phyloP scores from a whole-genome alignment of 2,329 filamentous ascomycete genomes.

The Hortaea sp. region DNA sequence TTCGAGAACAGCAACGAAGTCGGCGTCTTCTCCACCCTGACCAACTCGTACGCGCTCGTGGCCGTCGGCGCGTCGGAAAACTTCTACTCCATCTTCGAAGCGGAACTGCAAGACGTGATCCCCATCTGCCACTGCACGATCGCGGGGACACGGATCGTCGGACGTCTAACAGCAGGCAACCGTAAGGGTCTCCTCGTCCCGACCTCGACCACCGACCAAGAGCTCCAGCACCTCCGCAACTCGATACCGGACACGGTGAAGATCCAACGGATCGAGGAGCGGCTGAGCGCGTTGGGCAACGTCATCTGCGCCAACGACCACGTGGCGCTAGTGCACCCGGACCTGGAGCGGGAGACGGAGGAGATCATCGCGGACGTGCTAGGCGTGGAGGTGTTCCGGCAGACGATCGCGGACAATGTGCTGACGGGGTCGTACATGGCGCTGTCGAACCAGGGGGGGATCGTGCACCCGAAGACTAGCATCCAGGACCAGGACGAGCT shows the following conservation, averaged over 20 bases:
- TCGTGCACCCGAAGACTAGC: slow-evolving; percentile 93
- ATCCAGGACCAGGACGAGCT: slow-evolving; percentile 98
- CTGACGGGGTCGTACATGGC: slow-evolving; percentile 95
- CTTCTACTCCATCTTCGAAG: slow-evolving; percentile 94
- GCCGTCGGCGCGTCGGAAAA: slow-evolving; percentile 94
- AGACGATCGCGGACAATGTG: slow-evolving; percentile 95
- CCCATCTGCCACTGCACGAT: slow-evolving; percentile 96
- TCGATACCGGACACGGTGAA: slow-evolving; percentile 83
- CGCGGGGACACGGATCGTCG: slow-evolving; percentile 90
- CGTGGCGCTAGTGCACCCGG: slow-evolving; percentile 90
- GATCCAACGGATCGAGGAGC: slow-evolving; percentile 96
- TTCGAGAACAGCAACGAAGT: slow-evolving; percentile 38
- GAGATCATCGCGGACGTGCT: slow-evolving; percentile 95
- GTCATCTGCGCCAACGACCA: slow-evolving; percentile 96
- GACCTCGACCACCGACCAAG: slow-evolving; percentile 92
- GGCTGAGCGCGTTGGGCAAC: slow-evolving; percentile 88
- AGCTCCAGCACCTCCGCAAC: slow-evolving; percentile 94
- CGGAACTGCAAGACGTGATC: slow-evolving; percentile 93
- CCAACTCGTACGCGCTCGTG: slow-evolving; percentile 92
- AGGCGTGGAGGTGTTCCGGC: slow-evolving; percentile 79
- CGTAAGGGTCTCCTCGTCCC: slow-evolving; percentile 93
- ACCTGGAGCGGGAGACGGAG: slow-evolving; percentile 94
- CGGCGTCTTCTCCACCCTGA: slow-evolving; percentile 92
- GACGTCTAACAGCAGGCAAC: slow-evolving; percentile 91
- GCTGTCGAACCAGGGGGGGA: slow-evolving; percentile 87